Percentiles rank a stretch among this genome's conserved stretches.
These are phyloP conservation scores for Lomentospora prolificans DNA, from an alignment of 2,329 filamentous ascomycete genomes.

Conservation along the genomic window DNA sequence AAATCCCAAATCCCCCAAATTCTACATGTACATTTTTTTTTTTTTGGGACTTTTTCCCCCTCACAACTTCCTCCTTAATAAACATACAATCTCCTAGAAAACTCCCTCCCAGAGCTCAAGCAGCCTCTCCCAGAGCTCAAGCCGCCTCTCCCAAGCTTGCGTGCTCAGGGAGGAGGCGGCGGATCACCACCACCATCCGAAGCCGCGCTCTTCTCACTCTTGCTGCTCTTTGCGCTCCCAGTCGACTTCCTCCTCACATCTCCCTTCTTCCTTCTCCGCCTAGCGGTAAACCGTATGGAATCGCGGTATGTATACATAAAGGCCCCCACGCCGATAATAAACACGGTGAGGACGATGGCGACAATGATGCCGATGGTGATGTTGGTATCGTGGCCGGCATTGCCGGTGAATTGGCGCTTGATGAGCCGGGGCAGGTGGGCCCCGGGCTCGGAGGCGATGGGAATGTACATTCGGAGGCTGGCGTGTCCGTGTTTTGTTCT, in stretches of 20 bases:
- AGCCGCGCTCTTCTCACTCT: too few species aligned
- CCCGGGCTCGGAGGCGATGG: neutral
- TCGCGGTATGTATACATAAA: constrained; percentile 31
- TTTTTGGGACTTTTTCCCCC: too few species aligned
- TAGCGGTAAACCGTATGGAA: constrained; percentile 25
- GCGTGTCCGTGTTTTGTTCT: neutral
- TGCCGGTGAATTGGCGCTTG: constrained; percentile 14
- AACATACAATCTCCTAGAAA: neutral
- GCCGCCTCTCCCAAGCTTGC: too few species aligned
- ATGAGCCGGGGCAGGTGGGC: constrained; percentile 11
- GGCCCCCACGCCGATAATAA: constrained; percentile 24
- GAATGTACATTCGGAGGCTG: neutral
- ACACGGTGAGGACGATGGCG: constrained; percentile 29
- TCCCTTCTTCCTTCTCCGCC: neutral
- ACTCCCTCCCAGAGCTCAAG: neutral
- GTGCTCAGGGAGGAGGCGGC: too few species aligned
- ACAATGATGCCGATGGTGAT: constrained; percentile 33
- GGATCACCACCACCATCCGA: neutral
- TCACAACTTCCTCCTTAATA: neutral
- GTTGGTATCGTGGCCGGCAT: constrained; percentile 23
- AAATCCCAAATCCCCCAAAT: neutral
- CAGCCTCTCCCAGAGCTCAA: too few species aligned
- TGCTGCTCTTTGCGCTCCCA: constrained; percentile 3
- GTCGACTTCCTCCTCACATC: constrained; percentile 1
- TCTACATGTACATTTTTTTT: constrained; percentile 1